Evolutionary conservation across 2,329 filamentous ascomycete species (phyloP), one percentile per base, ranked within the genome.

Genomic region (Myriosclerotinia scirpicola): DNA sequence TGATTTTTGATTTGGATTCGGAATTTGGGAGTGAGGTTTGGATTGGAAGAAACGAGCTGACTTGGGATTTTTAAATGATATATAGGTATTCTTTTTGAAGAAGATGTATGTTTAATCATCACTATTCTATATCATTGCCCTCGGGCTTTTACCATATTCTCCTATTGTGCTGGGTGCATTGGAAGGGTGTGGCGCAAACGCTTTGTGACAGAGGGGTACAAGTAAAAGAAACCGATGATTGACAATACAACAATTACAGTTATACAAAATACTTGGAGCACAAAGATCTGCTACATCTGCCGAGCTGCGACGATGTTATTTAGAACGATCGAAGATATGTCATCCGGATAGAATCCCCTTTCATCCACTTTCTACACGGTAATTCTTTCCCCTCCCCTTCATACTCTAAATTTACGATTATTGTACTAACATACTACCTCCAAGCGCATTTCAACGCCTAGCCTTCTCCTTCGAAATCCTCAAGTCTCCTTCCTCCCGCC

Each of bases 401-500:
- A 14, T 12, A 50, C 9, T 20, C 36, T 53, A 12, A 14, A 2
- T 40, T 20, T 34, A 20, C 34, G n/a, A 17, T 1, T 54, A 56
- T 9, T 30, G 5, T 20, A 11, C 44, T 48, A 22, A 48, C 26
- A 2, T 12, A 20, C 26, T 60, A 20, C 36, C 53, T 12, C 20
- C 22, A 60, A 78, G 77, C 55, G 78, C 78, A 26, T 79, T 79
- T 65, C 78, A 79, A 68, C 73, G 77, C 26, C 75, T 79, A 20
- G 77, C 76, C 17, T 79, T 79, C 66, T 77, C 78, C 20, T 79
- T 78, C 67, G 77, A 79, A 59, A 78, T 79, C 52, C 74, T 79
- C 15, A 78, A 77, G 71, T 77, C 77, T 7, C 76, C 77, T 1
- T 75, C 75, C 46, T 73, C 77, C 20, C 75, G 78, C 52, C 70